Evolutionary conservation across 2,329 filamentous ascomycete genomes (phyloP).

Genomic region (Pseudocercospora pini-densiflorae): DNA sequence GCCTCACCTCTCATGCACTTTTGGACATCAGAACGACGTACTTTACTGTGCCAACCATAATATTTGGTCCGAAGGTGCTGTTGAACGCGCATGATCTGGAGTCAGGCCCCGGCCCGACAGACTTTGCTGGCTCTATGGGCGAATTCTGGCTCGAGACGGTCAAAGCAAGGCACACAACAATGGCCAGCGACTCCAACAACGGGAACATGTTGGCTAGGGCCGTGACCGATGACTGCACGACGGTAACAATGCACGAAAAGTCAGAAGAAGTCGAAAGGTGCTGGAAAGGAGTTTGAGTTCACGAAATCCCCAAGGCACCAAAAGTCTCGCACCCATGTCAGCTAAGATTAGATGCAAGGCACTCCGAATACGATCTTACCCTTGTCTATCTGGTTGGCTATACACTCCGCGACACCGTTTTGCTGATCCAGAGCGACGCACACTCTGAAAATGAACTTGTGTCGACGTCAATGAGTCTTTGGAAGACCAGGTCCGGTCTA

Average conservation of each 20-base stretch:
- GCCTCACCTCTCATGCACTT: neutral
- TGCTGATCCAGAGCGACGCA: neutral
- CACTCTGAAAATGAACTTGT: neutral
- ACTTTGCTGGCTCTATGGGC: neutral
- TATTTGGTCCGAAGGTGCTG: slow-evolving; percentile 11
- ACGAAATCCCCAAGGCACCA: neutral
- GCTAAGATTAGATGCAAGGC: neutral
- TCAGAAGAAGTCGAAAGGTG: neutral
- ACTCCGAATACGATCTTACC: neutral
- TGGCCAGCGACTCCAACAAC: neutral
- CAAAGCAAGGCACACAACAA: neutral
- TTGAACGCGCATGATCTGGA: slow-evolving; percentile 14
- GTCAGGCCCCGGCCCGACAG: neutral
- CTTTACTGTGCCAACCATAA: slow-evolving; percentile 12
- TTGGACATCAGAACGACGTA: neutral
- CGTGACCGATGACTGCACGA: neutral
- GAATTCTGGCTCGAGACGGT: neutral
- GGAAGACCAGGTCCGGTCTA: neutral
- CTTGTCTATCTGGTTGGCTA: neutral
- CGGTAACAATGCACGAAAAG: neutral
- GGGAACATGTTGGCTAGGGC: neutral
- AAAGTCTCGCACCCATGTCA: neutral
- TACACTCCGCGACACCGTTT: neutral
- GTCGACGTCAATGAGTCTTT: neutral
- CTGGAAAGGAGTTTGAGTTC: neutral